Percentiles rank a stretch among this genome's conserved stretches.
Evolutionary conservation across 257 asterid genomes (phyloP).

Genomic region (Gentiana straminea): DNA sequence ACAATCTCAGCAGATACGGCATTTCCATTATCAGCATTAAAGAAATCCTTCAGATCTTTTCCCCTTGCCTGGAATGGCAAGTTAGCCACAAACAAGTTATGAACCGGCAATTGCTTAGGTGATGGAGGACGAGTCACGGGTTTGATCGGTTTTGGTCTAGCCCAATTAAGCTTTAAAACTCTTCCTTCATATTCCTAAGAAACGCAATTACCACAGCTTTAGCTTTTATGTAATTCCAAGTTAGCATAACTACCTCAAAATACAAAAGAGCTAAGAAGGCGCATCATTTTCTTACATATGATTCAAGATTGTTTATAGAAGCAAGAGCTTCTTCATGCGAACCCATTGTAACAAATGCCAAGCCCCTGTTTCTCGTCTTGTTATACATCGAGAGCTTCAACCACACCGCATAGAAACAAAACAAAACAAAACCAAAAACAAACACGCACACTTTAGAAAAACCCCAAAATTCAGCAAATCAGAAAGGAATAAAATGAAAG

Average conservation of each 20-base stretch:
- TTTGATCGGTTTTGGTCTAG: conserved; percentile 37
- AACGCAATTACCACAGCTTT: conserved; percentile 1
- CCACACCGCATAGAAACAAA: not conserved
- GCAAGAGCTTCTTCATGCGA: conserved; percentile 79
- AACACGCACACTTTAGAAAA: conserved; percentile 9
- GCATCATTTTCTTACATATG: conserved; percentile 33
- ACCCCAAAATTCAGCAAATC: not conserved
- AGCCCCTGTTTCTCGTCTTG: conserved; percentile 76
- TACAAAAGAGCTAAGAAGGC: not conserved
- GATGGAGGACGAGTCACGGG: conserved; percentile 25
- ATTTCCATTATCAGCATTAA: conserved; percentile 42
- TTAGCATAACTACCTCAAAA: not conserved
- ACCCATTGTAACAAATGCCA: conserved; percentile 80
- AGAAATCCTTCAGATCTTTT: conserved; percentile 70
- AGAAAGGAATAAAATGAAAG: too few relatives aligned
- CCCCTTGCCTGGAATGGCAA: conserved; percentile 61
- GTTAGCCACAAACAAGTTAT: conserved; percentile 70
- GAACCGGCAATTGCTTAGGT: conserved; percentile 48
- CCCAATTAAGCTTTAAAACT: conserved; percentile 69
- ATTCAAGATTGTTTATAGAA: conserved; percentile 49
- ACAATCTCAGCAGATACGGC: conserved; percentile 78
- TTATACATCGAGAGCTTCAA: conserved; percentile 70
- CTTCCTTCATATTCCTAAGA: conserved; percentile 74
- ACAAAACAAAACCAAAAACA: too few relatives aligned
- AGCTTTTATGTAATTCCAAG: not conserved